Evolutionary conservation across 2,329 filamentous ascomycete genomes (phyloP), one percentile per base, ranked within the genome.

Genomic region (Rutstroemia sydowiana): DNA sequence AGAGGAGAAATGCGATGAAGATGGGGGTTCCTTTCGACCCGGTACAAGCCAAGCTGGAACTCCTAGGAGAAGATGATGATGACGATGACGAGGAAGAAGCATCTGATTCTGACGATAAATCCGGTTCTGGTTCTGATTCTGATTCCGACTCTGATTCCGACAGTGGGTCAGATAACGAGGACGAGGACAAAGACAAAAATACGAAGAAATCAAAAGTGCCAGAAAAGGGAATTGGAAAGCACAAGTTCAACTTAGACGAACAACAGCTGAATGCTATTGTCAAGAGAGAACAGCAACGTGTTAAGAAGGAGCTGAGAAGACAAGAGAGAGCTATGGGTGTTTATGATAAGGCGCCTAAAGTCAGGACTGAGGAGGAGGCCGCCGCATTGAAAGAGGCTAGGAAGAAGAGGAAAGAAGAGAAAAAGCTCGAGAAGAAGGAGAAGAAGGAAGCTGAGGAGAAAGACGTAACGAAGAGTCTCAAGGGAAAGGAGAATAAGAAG

Each of bases 11-110:
- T 30, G 56, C 54, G 31, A 56, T 47, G 13, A 55, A 58, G 36
- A 53, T 48, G 20, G 61, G 61, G 21, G 42, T 61, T 13, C 41
- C 43, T 23, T 65, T 55, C 28, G 61, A 65, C 53, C 49, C 51
- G n/a, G 50, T 57, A 23, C 51, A 55, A 20, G 62, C 58, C 14
- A 61, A 52, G 23, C 55, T 52, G 37, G 57, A 62, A 13, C 55
- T 63, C 5, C 41, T 61, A 43, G 57, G 52, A 14, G 48, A 51
- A 43, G 45, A 54, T n/a, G 43, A 47, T 14, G 50, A 55, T 28
- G 45, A 55, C 45, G 43, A 56, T 20, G 42, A 36, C 14, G 43
- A 45, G 8, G 45, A 39, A 23, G 36, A 30, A 34, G 48, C 32
- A 31, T 51, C 52, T 42, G 32, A 39, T 36, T 56, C 53, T 2